Evolutionary conservation across 768 basidiomycete genomes (phyloP).

Genomic region (Tulasnella sp.): DNA sequence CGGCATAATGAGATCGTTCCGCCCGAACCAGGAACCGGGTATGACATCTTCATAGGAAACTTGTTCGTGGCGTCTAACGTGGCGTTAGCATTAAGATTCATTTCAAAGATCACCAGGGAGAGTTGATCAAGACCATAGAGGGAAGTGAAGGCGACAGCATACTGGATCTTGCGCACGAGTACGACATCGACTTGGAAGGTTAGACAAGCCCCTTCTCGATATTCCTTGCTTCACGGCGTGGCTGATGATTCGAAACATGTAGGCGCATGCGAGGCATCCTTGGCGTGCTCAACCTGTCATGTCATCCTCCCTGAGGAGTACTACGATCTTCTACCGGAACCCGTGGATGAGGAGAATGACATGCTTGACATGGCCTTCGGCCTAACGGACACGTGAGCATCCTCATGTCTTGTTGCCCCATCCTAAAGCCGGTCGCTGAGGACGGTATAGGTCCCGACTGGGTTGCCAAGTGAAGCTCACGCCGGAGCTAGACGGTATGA

Average conservation of each 20-base stretch:
- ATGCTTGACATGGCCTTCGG: slow-evolving; percentile 99
- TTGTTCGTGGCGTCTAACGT: slow-evolving; percentile 23
- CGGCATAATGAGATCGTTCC: slow-evolving; percentile 54
- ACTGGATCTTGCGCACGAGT: slow-evolving; percentile 84
- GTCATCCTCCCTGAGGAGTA: slow-evolving; percentile 76
- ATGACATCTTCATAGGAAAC: neutral
- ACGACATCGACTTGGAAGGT: slow-evolving; percentile 97
- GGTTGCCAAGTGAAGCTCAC: slow-evolving; percentile 61
- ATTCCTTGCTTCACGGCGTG: neutral
- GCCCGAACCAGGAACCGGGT: slow-evolving; percentile 69
- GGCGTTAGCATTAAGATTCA: slow-evolving; percentile 71
- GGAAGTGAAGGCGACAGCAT: slow-evolving; percentile 93
- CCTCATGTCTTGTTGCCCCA: neutral
- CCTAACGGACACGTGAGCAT: slow-evolving; percentile 76
- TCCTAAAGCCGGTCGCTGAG: neutral
- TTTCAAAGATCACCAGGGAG: slow-evolving; percentile 86
- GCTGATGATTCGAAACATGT: neutral
- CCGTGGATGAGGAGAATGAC: slow-evolving; percentile 96
- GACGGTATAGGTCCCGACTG: slow-evolving; percentile 41
- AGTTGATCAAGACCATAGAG: slow-evolving; percentile 78
- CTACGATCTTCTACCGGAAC: slow-evolving; percentile 85
- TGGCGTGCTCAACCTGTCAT: slow-evolving; percentile 97
- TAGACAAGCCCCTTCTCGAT: slow-evolving; percentile 31
- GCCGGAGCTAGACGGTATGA: slow-evolving; percentile 77
- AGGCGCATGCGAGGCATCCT: slow-evolving; percentile 96